Evolutionary conservation across 176 grass and related monocot species (phyloP).

Genomic region (Zizania latifolia): DNA sequence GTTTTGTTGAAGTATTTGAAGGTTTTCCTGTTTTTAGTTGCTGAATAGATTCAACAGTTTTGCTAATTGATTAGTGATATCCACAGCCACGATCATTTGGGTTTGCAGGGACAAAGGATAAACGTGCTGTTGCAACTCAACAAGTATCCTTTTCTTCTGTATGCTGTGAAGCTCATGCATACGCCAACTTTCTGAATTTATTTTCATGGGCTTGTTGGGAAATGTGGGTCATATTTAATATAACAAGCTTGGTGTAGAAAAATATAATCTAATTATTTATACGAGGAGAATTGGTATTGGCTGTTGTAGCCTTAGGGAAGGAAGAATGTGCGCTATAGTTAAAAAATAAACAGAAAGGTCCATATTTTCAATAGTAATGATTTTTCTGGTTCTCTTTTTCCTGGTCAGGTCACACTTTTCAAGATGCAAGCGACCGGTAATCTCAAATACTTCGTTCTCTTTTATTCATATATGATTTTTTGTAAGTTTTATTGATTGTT

Average conservation of each 20-base stretch:
- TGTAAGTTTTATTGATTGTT: too few relatives aligned
- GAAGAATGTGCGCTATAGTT: constrained; percentile 1
- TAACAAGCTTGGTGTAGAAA: neutral
- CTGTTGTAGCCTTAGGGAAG: neutral
- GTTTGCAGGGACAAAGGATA: constrained; percentile 96
- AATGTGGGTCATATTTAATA: neutral
- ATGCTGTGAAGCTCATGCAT: neutral
- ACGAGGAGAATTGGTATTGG: neutral
- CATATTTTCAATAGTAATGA: neutral
- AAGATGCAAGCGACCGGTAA: constrained; percentile 82
- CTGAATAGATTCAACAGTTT: constrained; percentile 12
- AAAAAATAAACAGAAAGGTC: neutral
- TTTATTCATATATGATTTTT: too few relatives aligned
- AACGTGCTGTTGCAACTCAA: constrained; percentile 83
- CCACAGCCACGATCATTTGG: constrained; percentile 75
- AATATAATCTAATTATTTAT: constrained; percentile 1
- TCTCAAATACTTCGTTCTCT: too few relatives aligned
- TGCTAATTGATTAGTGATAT: constrained; percentile 34
- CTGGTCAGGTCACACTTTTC: constrained; percentile 75
- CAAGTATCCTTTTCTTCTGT: constrained; percentile 37
- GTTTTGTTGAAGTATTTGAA: constrained; percentile 5
- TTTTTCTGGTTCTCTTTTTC: constrained; percentile 20
- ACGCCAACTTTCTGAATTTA: neutral
- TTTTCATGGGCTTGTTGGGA: constrained; percentile 11
- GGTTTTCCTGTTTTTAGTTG: neutral